These are phyloP conservation scores for Penicillium crystallinum DNA, from an alignment of 495 filamentous ascomycete species.

Conservation along the genomic window DNA sequence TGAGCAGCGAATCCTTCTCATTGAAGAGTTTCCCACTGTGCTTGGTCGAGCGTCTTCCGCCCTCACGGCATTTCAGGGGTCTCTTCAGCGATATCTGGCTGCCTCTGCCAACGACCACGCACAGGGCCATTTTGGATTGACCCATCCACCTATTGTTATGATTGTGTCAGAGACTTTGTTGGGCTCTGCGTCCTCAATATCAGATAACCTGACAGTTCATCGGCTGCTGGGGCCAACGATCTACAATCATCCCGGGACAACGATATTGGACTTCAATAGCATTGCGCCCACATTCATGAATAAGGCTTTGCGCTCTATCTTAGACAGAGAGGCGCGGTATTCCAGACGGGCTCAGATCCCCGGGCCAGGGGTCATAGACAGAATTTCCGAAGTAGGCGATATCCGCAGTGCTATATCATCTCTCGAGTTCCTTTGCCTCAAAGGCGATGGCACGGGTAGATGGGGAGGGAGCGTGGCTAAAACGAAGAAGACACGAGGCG, in stretches of 20 bases:
- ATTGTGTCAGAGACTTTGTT: conserved; percentile 84
- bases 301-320: conserved; percentile 72
- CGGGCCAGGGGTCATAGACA: conserved; percentile 65
- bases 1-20: conserved; percentile 58
- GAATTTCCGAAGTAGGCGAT: conserved; percentile 77
- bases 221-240: conserved; percentile 82
- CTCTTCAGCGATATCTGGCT: conserved; percentile 64
- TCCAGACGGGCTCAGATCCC: conserved; percentile 63
- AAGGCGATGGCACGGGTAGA: conserved; percentile 56
- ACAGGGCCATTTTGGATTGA: not conserved
- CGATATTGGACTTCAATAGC: conserved; percentile 83
- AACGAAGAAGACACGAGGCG: conserved; percentile 56
- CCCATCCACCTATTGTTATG: conserved; percentile 73
- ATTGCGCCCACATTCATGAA: conserved; percentile 82
- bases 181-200: conserved; percentile 65
- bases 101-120: conserved; percentile 38
- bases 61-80: conserved; percentile 67
- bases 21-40: conserved; percentile 93
- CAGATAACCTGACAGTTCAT: conserved; percentile 87
- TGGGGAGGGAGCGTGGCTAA: conserved; percentile 61
- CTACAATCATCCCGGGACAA: conserved; percentile 66
- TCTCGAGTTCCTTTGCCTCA: conserved; percentile 83
- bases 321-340: conserved; percentile 72
- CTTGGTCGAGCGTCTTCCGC: conserved; percentile 61
- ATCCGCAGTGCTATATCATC: conserved; percentile 85